Percentiles rank a stretch among this genome's conserved stretches.
phyloP scores from a whole-genome alignment of 192 early-diverging fungal species.

The Entomortierella parvispora region DNA sequence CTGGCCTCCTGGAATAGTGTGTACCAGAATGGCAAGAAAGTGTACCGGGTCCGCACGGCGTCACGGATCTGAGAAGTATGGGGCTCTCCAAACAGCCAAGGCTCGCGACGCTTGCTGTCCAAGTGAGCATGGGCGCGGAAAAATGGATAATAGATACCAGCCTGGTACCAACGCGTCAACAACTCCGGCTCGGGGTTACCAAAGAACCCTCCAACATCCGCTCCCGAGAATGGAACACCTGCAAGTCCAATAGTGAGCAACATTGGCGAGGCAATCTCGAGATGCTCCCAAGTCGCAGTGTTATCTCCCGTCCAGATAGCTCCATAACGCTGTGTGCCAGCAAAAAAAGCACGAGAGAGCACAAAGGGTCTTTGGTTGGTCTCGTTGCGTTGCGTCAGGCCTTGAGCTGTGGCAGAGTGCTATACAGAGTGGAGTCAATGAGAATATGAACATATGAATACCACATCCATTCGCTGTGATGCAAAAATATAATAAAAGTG shows the following conservation, averaged over 20 bases:
- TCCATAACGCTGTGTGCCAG: conserved; percentile 94
- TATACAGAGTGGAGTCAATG: conserved; percentile 22
- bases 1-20: conserved; percentile 88
- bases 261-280: conserved; percentile 89
- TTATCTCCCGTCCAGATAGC: conserved; percentile 99
- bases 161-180: conserved; percentile 98
- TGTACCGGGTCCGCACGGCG: conserved; percentile 85
- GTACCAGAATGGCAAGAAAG: conserved; percentile 91
- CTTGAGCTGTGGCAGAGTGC: conserved; percentile 89
- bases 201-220: conserved; percentile 98
- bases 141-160: conserved; percentile 95
- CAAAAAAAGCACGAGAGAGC: conserved; percentile 96
- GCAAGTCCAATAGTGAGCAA: conserved; percentile 85
- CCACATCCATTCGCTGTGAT: background rate
- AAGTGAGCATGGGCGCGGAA: conserved; percentile 98
- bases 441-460: background rate
- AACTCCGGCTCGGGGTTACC: conserved; percentile 91
- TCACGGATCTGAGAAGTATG: conserved; percentile 81
- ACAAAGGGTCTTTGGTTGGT: conserved; percentile 87
- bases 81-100: conserved; percentile 94
- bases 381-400: conserved; percentile 70
- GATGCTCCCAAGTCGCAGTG: conserved; percentile 87
- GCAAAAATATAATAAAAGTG: background rate
- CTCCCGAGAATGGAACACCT: conserved; percentile 92
- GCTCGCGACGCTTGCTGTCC: conserved; percentile 96